phyloP scores from a whole-genome alignment of 2,329 filamentous ascomycete species.

The Phoma sp. region DNA sequence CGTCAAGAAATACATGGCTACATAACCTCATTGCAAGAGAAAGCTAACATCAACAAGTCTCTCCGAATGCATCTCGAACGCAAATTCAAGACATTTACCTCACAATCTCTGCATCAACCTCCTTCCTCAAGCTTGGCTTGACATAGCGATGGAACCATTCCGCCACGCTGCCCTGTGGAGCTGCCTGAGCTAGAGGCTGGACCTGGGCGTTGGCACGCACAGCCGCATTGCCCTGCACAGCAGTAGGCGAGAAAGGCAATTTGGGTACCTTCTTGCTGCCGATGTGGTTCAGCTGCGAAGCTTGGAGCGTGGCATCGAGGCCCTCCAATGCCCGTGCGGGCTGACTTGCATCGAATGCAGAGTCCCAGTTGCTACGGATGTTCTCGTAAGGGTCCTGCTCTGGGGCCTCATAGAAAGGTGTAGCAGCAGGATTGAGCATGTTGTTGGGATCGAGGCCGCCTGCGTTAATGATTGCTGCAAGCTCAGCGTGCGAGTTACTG shows the following conservation, averaged over 20 bases:
- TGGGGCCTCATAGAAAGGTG: background rate
- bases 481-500: background rate
- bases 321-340: background rate
- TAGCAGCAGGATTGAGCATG: background rate
- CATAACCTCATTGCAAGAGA: background rate
- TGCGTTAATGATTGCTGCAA: background rate
- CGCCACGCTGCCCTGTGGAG: background rate
- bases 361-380: background rate
- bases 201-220: background rate
- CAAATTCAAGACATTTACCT: background rate
- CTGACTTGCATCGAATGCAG: background rate
- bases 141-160: slow-evolving; percentile 7
- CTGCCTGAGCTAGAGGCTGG: too few species aligned
- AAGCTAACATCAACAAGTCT: background rate
- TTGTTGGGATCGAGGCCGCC: slow-evolving; percentile 10
- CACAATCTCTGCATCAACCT: slow-evolving; percentile 8
- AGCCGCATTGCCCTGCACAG: background rate
- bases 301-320: slow-evolving; percentile 3
- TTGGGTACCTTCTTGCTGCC: background rate
- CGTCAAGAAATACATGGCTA: background rate
- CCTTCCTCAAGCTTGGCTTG: slow-evolving; percentile 4
- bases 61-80: background rate
- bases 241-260: background rate
- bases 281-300: slow-evolving; percentile 1
- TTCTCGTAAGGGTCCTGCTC: slow-evolving; percentile 1